Evolutionary conservation across 192 early-diverging fungal species (phyloP).

Genomic region (Entomortierella parvispora): DNA sequence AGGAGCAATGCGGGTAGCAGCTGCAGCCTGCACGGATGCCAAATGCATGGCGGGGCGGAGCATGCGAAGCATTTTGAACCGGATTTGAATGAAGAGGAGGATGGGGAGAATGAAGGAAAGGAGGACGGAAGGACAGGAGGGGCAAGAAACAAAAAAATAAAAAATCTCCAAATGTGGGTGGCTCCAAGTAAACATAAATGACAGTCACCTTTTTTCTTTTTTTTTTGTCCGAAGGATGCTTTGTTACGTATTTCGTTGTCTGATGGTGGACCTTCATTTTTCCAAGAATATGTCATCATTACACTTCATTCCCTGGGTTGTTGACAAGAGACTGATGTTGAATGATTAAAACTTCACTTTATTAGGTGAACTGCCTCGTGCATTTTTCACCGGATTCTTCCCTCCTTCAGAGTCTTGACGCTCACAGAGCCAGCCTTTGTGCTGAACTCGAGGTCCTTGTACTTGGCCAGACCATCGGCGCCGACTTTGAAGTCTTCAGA

Average conservation of each 20-base stretch:
- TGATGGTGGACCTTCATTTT: too few relatives aligned
- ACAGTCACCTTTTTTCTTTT: not conserved
- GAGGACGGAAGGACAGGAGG: not conserved
- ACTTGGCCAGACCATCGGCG: slow-evolving; percentile 58
- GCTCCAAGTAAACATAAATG: not conserved
- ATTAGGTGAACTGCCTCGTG: not conserved
- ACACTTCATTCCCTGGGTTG: too few relatives aligned
- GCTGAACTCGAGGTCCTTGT: slow-evolving; percentile 64
- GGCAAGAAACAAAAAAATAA: not conserved
- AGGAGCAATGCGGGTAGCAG: slow-evolving; percentile 9
- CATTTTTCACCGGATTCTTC: slow-evolving; percentile 48
- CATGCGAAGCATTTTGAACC: slow-evolving; percentile 6
- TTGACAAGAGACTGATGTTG: too few relatives aligned
- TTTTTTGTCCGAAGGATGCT: too few relatives aligned
- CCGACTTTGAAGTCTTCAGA: slow-evolving; percentile 59
- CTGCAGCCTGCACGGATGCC: slow-evolving; percentile 1
- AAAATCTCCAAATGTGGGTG: not conserved
- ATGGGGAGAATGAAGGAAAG: not conserved
- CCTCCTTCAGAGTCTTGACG: slow-evolving; percentile 55
- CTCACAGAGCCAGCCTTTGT: slow-evolving; percentile 59
- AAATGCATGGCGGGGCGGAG: slow-evolving; percentile 37
- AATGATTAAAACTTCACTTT: slow-evolving; percentile 6
- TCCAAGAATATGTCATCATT: too few relatives aligned
- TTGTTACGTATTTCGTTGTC: too few relatives aligned
- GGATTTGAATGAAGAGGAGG: not conserved